phyloP scores from a whole-genome alignment of 352 stramenopile species.

The Globisporangium rhizosaccharum region DNA sequence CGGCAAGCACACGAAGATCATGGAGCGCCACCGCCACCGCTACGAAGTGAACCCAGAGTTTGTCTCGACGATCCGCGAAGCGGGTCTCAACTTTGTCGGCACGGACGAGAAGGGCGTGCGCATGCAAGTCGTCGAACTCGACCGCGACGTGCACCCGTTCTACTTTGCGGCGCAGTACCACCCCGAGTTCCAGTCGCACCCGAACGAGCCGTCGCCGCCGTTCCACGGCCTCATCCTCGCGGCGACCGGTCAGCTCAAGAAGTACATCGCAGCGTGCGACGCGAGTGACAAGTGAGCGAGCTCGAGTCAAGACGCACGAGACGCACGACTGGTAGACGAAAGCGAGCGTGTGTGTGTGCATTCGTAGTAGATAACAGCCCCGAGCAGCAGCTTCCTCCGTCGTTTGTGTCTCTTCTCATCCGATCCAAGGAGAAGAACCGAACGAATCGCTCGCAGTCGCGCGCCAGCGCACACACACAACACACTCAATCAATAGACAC shows the following conservation, averaged over 20 bases:
- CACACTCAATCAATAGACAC: slow-evolving; percentile 1
- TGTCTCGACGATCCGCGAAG: slow-evolving; percentile 85
- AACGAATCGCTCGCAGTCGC: slow-evolving; percentile 17
- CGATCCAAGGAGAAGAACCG: slow-evolving; percentile 6
- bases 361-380: slow-evolving; percentile 1
- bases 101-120: slow-evolving; percentile 95
- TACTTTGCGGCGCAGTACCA: slow-evolving; percentile 99
- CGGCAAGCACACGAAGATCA: slow-evolving; percentile 81
- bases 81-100: slow-evolving; percentile 96
- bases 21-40: slow-evolving; percentile 97
- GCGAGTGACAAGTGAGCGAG: slow-evolving; percentile 24
- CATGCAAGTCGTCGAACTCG: slow-evolving; percentile 99
- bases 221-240: slow-evolving; percentile 97
- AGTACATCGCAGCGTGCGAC: slow-evolving; percentile 53
- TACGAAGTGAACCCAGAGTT: slow-evolving; percentile 99
- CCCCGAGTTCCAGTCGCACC: slow-evolving; percentile 98
- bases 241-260: slow-evolving; percentile 68
- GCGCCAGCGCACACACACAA: background rate
- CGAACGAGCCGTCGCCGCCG: slow-evolving; percentile 94
- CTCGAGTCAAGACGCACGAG: background rate
- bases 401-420: slow-evolving; percentile 9
- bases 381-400: background rate
- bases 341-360: background rate
- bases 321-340: background rate
- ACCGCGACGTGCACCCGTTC: slow-evolving; percentile 94